Base-by-base conservation (phyloP, 2,329 filamentous ascomycete species). In the Colletotrichum ledebouriae region DNA sequence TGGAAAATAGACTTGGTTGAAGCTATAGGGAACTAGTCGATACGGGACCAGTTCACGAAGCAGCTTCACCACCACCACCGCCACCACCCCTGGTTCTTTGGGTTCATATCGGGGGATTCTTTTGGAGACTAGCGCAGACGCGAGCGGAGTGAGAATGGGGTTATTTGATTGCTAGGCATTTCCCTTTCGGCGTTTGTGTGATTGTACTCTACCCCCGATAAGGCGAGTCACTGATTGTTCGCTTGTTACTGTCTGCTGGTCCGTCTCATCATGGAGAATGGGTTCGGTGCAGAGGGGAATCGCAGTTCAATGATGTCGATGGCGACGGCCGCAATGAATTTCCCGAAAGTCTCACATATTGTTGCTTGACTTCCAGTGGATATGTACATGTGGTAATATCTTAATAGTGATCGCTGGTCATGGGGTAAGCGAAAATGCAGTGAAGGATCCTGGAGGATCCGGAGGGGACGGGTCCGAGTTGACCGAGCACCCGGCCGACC, bases 361-460 rank as follows among this genome's bases (percentile, higher is more conserved):
- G 29, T 29, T 7, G 17, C 17, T 17, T 17, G 6, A 9, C 29
- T 29, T 29, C 29, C 29, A 6, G 29, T 29, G 6, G 29, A 2
- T 9, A 29, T 29, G 25, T 29, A 29, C 6, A 29, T 4, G 25
- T 22, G 22, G 4, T 6, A 5, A 29, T 29, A 29, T 5, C 25
- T 29, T 4, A 6, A 6, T 1, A 29, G 29, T 9, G 29, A 29
- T 29, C 29, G 29, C 29, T 29, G 29, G 29, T 6, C 9, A 29
- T 6, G 29, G 29, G 29, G 29, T 29, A 29, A 29, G 29, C 15
- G 34, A 12, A 33, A 39, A 17, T 15, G 34, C 37, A 53, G 37
- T 41, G 25, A 65, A 60, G 56, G 56, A 55, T 60, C 55, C 29
- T 13, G 37, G 53, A 37, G 62, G 46, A 52, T 52, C 22, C 22